phyloP scores from a whole-genome alignment of 257 asterid genomes.

The Nicotiana paniculata region DNA sequence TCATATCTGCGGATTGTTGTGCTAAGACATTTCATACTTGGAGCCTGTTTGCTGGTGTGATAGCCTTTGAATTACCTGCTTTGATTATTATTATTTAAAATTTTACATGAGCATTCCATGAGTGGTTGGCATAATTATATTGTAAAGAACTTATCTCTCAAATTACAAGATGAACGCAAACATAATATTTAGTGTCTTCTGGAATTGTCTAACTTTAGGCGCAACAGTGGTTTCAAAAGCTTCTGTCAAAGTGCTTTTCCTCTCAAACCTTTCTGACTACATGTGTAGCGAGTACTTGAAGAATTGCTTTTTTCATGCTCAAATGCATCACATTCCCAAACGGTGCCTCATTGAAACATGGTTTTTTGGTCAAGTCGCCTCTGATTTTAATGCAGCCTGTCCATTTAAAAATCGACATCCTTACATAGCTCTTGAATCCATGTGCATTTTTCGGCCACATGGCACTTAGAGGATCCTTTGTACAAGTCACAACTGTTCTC shows the following conservation, averaged over 20 bases:
- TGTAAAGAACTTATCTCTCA: not conserved
- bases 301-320: not conserved
- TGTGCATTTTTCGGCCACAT: not conserved
- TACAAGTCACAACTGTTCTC: not conserved
- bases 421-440: not conserved
- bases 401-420: not conserved
- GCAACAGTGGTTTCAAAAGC: not conserved
- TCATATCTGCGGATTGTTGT: not conserved
- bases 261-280: not conserved
- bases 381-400: not conserved
- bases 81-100: not conserved
- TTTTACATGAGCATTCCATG: not conserved
- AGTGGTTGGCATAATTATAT: not conserved
- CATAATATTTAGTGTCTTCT: not conserved
- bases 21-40: not conserved
- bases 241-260: not conserved
- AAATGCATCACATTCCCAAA: not conserved
- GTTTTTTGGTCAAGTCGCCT: not conserved
- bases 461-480: not conserved
- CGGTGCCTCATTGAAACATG: not conserved
- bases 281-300: not conserved
- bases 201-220: not conserved
- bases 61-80: not conserved
- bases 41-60: not conserved
- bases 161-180: not conserved